Evolutionary conservation across 768 basidiomycete genomes (phyloP), one percentile per base, ranked within the genome.

Genomic region (Udeniomyces megalosporus): DNA sequence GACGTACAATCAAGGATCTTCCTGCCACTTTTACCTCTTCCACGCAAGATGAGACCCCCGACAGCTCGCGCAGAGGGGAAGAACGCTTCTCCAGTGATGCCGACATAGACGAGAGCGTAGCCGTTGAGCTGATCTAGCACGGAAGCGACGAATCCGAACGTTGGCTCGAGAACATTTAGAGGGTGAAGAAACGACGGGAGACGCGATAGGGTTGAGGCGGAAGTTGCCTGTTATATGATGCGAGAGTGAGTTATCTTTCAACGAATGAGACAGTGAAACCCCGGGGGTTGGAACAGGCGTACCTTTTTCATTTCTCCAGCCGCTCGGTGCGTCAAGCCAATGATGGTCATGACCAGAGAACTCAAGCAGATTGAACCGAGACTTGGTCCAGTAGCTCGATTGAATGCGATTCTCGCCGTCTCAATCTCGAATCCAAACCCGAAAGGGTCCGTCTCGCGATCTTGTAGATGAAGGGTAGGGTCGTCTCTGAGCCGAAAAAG

Each of bases 341-440:
- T 77, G 47, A 78, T 71, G 4, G 89, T 83, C 49, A 90, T 80
- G 46, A 91, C 79, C 35, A 91, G 78, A 0, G 87, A 81, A 3
- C 88, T 80, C 53, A 91, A 76, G 60, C 80, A 81, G 56, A 90
- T 81, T 0, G 84, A 83, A 2, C 92, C 92, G 6, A 92, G 74
- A 0, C 85, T 90, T 1, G 87, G 84, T 4, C 85, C 84, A 1
- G 84, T 83, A 0, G 91, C 81, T 0, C 92, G 84, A 48, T 80
- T 79, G 51, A 91, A 75, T 0, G 88, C 85, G 1, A 84, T 81
- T 60, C 86, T 85, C 24, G 88, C 84, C 1, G 81, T 80, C 66
- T 84, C 84, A 17, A 60, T 34, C n/a, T 65, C 58, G 46, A 65
- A 58, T 17, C 38, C 38, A 15, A 63, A 56, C 4, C 56, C 56